Evolutionary conservation across 805 yeast genomes (phyloP).

Genomic region (Ogataea paradorogensis): DNA sequence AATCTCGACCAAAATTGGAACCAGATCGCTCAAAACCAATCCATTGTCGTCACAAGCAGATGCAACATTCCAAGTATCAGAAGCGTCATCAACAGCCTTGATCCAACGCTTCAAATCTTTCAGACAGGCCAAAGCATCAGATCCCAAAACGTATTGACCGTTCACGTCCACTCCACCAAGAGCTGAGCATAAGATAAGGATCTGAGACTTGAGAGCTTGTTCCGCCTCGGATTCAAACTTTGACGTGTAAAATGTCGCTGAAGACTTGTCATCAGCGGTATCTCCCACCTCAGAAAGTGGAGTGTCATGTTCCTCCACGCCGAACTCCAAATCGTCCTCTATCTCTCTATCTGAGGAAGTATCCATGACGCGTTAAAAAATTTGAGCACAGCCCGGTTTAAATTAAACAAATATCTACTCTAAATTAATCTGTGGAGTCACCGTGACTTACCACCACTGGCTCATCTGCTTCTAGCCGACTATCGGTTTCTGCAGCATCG

Average conservation of each 20-base stretch:
- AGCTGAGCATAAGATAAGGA: slow-evolving; percentile 79
- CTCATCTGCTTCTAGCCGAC: slow-evolving; percentile 18
- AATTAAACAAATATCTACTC: not conserved
- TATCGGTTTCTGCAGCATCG: slow-evolving; percentile 12
- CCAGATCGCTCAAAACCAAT: slow-evolving; percentile 66
- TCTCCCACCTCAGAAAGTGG: slow-evolving; percentile 19
- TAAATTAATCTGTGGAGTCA: slow-evolving; percentile 9
- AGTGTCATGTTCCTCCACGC: slow-evolving; percentile 2
- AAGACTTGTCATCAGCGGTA: slow-evolving; percentile 4
- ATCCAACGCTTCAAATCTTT: slow-evolving; percentile 90
- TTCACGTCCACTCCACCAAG: slow-evolving; percentile 85
- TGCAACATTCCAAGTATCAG: slow-evolving; percentile 74
- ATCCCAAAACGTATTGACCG: slow-evolving; percentile 68
- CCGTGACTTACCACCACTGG: slow-evolving; percentile 19
- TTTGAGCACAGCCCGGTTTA: slow-evolving; percentile 5
- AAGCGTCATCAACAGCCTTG: slow-evolving; percentile 72
- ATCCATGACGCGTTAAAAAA: slow-evolving; percentile 10
- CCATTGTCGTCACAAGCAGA: slow-evolving; percentile 81
- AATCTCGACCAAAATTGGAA: slow-evolving; percentile 75
- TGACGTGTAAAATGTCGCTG: slow-evolving; percentile 5
- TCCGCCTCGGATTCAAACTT: slow-evolving; percentile 23
- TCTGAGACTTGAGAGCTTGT: slow-evolving; percentile 59
- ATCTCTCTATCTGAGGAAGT: slow-evolving; percentile 23
- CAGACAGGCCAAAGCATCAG: slow-evolving; percentile 82
- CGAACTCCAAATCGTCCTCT: slow-evolving; percentile 25